Evolutionary conservation across 176 grass and related monocot species (phyloP).

Genomic region (Oryza nivara): DNA sequence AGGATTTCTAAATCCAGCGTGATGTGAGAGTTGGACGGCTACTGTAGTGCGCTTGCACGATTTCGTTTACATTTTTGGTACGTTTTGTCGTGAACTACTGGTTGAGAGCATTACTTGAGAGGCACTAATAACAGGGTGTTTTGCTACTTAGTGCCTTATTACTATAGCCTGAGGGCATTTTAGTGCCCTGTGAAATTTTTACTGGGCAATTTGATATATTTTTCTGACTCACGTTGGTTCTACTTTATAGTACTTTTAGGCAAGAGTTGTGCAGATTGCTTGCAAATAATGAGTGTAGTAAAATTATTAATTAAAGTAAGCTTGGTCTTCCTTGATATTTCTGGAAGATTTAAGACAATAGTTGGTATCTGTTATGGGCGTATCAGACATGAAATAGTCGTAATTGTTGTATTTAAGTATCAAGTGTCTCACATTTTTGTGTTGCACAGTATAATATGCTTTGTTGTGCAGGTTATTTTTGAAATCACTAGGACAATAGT

Average conservation of each 20-base stretch:
- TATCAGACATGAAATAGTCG: neutral
- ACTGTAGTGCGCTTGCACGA: neutral
- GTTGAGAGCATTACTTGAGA: neutral
- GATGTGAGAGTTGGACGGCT: neutral
- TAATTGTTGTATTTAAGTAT: neutral
- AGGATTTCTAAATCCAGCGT: neutral
- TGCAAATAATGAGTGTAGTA: neutral
- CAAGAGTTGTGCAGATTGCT: neutral
- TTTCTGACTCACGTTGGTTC: neutral
- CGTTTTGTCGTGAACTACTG: neutral
- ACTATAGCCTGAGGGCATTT: neutral
- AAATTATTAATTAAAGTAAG: neutral
- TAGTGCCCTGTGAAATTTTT: neutral
- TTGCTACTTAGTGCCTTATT: neutral
- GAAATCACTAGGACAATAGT: constrained; percentile 11
- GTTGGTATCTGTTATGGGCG: neutral
- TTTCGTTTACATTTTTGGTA: neutral
- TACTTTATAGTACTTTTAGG: neutral
- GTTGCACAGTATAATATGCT: constrained; percentile 1
- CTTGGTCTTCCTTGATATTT: constrained; percentile 5
- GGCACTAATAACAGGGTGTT: neutral
- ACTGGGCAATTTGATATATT: neutral
- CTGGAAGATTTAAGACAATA: neutral
- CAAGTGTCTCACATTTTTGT: neutral
- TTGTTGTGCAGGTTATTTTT: neutral